Conservation (phyloP, 2,329 filamentous ascomycete species). For the Ceratocystis ficicola region DNA sequence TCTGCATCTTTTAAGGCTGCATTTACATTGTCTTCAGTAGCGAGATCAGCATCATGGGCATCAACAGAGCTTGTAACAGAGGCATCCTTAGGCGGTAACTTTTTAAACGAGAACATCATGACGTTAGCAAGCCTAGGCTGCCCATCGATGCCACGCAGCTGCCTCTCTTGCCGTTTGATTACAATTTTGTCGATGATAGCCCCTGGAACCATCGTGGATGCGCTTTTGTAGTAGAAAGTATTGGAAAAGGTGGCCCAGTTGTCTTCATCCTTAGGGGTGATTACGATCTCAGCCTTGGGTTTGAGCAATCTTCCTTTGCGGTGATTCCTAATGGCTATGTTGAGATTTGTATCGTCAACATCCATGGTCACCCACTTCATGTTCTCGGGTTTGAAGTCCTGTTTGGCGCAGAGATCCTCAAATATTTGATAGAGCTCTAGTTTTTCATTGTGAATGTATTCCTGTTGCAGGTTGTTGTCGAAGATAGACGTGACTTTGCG, state of each 20-base stretch:
- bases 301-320: neutral
- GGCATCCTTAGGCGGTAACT: too few relatives aligned
- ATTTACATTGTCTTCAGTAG: too few relatives aligned
- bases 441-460: accelerated
- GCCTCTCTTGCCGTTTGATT: neutral
- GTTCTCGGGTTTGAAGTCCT: neutral
- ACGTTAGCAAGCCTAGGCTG: too few relatives aligned
- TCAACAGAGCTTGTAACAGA: too few relatives aligned
- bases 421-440: neutral
- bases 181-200: neutral
- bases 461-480: neutral
- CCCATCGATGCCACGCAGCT: too few relatives aligned
- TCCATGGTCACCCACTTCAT: neutral
- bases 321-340: neutral
- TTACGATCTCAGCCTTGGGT: neutral
- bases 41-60: too few relatives aligned
- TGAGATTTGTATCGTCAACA: neutral
- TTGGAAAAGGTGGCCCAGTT: neutral
- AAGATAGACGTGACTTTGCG: neutral
- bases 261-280: neutral
- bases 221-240: neutral
- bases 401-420: neutral
- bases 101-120: too few relatives aligned
- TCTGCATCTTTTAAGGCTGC: too few relatives aligned
- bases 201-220: neutral